phyloP scores from a whole-genome alignment of 176 grass and related monocot genomes.

The Aegilops speltoides region DNA sequence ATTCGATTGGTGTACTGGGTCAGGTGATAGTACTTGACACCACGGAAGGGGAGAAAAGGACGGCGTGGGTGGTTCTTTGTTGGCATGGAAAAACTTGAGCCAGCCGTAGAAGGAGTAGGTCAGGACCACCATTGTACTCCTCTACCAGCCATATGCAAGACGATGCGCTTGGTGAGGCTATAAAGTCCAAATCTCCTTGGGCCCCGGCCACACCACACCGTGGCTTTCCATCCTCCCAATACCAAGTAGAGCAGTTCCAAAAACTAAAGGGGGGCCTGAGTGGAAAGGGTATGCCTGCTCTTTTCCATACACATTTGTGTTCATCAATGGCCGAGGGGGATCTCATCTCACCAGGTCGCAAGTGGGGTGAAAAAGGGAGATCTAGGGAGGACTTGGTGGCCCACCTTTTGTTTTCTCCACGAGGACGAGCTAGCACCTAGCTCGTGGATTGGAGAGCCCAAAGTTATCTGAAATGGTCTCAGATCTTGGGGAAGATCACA shows the following conservation, averaged over 20 bases:
- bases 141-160: conserved; percentile 41
- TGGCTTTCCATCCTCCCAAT: conserved; percentile 46
- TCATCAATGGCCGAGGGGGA: conserved; percentile 44
- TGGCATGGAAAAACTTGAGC: conserved; percentile 34
- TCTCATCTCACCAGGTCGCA: conserved; percentile 38
- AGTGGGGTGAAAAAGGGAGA: conserved; percentile 47
- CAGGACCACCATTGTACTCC: conserved; percentile 55
- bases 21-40: neutral
- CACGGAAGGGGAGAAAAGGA: neutral
- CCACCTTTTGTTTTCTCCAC: conserved; percentile 31
- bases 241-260: conserved; percentile 62
- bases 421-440: conserved; percentile 3
- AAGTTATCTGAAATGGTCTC: conserved; percentile 39
- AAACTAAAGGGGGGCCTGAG: conserved; percentile 31
- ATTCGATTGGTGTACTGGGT: conserved; percentile 11
- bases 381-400: conserved; percentile 44
- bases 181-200: conserved; percentile 57
- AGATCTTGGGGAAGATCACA: conserved; percentile 57
- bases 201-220: conserved; percentile 47
- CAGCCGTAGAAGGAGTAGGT: conserved; percentile 13
- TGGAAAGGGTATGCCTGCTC: conserved; percentile 58
- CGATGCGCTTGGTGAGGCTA: conserved; percentile 34
- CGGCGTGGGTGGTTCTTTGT: too few species aligned
- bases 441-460: conserved; percentile 39
- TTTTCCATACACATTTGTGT: conserved; percentile 54